phyloP scores from a whole-genome alignment of 257 asterid genomes.

The Thymus quinquecostatus region DNA sequence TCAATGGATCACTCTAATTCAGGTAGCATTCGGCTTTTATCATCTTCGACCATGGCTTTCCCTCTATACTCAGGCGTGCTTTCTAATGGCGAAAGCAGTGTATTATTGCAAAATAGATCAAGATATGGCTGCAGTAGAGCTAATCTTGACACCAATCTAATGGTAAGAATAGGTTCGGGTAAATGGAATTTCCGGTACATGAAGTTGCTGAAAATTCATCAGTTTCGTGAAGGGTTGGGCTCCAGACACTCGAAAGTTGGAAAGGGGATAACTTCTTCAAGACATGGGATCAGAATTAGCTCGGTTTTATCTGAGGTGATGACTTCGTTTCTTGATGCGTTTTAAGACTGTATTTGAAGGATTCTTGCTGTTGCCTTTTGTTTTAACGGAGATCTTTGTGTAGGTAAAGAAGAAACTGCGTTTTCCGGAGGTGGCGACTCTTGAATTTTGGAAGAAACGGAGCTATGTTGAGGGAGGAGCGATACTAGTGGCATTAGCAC shows the following conservation, averaged over 20 bases:
- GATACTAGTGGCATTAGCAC: conserved; percentile 54
- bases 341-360: background rate
- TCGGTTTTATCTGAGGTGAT: conserved; percentile 56
- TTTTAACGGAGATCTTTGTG: conserved; percentile 15
- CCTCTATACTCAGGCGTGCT: conserved; percentile 59
- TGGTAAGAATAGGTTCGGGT: conserved; percentile 40
- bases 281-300: conserved; percentile 24
- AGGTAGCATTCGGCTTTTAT: conserved; percentile 40
- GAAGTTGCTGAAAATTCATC: conserved; percentile 47
- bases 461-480: conserved; percentile 59
- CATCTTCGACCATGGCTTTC: conserved; percentile 62
- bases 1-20: conserved; percentile 11
- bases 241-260: conserved; percentile 41
- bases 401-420: conserved; percentile 51
- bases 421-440: conserved; percentile 39
- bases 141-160: conserved; percentile 38
- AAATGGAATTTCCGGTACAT: conserved; percentile 43
- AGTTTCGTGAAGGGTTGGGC: conserved; percentile 38
- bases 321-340: conserved; percentile 23
- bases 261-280: conserved; percentile 33
- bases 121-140: conserved; percentile 35
- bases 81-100: conserved; percentile 51
- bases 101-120: conserved; percentile 41
- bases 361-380: conserved; percentile 18
- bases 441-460: conserved; percentile 57